phyloP scores from a whole-genome alignment of 2,329 filamentous ascomycete genomes.

The Microcyclospora pomicola region DNA sequence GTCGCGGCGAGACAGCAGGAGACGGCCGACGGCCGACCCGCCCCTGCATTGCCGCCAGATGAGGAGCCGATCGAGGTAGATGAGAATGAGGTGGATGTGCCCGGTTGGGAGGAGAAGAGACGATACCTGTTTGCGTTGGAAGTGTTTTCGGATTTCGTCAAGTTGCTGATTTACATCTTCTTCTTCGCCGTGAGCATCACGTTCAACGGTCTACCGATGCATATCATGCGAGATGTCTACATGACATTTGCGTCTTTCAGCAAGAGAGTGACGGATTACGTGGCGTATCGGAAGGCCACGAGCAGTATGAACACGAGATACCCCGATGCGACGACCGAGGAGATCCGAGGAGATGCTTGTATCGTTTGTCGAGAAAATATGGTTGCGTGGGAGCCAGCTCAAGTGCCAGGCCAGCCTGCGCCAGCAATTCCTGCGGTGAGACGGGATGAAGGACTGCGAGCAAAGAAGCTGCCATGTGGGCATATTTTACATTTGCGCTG shows the following conservation, averaged over 20 bases:
- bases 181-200: constrained; percentile 90
- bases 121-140: constrained; percentile 85
- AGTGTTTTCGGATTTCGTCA: constrained; percentile 67
- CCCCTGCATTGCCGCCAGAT: constrained; percentile 37
- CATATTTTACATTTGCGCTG: constrained; percentile 92
- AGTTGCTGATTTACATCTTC: constrained; percentile 72
- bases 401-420: constrained; percentile 24
- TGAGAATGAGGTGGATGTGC: constrained; percentile 87
- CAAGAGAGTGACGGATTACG: constrained; percentile 74
- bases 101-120: constrained; percentile 92
- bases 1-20: constrained; percentile 32
- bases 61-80: constrained; percentile 59
- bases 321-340: constrained; percentile 76
- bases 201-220: constrained; percentile 91
- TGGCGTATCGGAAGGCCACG: constrained; percentile 82
- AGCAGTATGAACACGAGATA: constrained; percentile 86
- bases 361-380: constrained; percentile 98
- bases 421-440: constrained; percentile 22
- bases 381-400: constrained; percentile 51
- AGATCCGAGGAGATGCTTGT: constrained; percentile 76
- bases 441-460: constrained; percentile 69
- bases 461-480: constrained; percentile 92
- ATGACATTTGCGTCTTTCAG: constrained; percentile 85
- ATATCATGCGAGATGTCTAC: constrained; percentile 91
- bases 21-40: constrained; percentile 23